phyloP scores from a whole-genome alignment of 768 basidiomycete species.

The Chalciporus piperatus region DNA sequence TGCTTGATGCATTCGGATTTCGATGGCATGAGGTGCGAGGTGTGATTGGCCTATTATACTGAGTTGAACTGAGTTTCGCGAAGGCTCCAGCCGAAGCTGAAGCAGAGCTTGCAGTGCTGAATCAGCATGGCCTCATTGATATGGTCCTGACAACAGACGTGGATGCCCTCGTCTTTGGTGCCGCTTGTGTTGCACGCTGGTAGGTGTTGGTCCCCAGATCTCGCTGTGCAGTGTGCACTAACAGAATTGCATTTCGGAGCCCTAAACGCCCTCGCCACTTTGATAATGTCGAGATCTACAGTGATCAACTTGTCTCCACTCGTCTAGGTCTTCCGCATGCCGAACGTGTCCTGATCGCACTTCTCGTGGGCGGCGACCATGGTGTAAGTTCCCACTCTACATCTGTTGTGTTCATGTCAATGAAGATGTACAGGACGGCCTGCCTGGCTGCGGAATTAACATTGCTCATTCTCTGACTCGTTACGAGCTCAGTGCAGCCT shows the following conservation, averaged over 20 bases:
- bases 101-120: conserved; percentile 4
- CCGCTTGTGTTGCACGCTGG: not conserved
- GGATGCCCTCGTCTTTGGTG: conserved; percentile 4
- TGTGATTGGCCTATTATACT: not conserved
- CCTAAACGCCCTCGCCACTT: not conserved
- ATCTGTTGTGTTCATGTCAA: not conserved
- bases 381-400: not conserved
- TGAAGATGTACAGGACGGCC: not conserved
- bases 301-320: not conserved
- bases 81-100: conserved; percentile 4
- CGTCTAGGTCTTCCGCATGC: not conserved
- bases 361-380: not conserved
- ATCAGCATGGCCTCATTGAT: not conserved
- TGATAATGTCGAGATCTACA: not conserved
- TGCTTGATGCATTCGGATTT: no score
- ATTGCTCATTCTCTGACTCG: not conserved
- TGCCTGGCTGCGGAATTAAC: not conserved
- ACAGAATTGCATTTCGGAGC: not conserved
- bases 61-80: not conserved
- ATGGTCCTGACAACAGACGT: not conserved
- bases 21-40: conserved; percentile 24
- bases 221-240: not conserved
- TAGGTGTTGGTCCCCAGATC: not conserved
- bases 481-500: not conserved
- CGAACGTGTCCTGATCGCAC: not conserved